Conservation (phyloP, 2,329 filamentous ascomycete species). For the Penicillium hesseltinei region DNA sequence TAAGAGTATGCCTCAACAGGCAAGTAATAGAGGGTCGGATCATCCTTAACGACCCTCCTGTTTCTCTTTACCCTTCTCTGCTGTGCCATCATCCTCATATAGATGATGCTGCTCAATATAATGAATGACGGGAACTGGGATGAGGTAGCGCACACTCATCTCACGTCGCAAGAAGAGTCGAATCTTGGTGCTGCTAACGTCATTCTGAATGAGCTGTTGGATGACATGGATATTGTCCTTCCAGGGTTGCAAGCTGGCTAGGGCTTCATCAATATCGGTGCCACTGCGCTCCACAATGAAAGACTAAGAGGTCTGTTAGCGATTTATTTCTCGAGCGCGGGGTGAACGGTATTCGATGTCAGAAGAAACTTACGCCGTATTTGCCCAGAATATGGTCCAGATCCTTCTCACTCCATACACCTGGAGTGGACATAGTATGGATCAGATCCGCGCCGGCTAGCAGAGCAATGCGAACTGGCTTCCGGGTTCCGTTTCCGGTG, state of each 20-base stretch:
- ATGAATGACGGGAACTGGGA: conserved; percentile 70
- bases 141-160: conserved; percentile 76
- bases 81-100: conserved; percentile 55
- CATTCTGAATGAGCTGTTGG: conserved; percentile 81
- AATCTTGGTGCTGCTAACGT: conserved; percentile 80
- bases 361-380: conserved; percentile 58
- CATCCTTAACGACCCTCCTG: conserved; percentile 29
- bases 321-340: not conserved
- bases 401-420: conserved; percentile 81
- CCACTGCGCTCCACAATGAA: conserved; percentile 87
- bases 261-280: conserved; percentile 83
- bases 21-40: conserved; percentile 8
- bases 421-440: conserved; percentile 67
- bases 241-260: conserved; percentile 77
- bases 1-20: conserved; percentile 1
- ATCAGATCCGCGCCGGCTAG: conserved; percentile 76
- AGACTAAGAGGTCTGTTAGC: conserved; percentile 42
- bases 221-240: conserved; percentile 86
- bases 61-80: conserved; percentile 37
- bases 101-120: conserved; percentile 69
- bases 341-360: no score
- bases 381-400: conserved; percentile 81
- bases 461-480: conserved; percentile 71
- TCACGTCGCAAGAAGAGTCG: conserved; percentile 74
- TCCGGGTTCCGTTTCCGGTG: conserved; percentile 62